Conservation (phyloP, 345 rosid species). For the Acer yangbiense region DNA sequence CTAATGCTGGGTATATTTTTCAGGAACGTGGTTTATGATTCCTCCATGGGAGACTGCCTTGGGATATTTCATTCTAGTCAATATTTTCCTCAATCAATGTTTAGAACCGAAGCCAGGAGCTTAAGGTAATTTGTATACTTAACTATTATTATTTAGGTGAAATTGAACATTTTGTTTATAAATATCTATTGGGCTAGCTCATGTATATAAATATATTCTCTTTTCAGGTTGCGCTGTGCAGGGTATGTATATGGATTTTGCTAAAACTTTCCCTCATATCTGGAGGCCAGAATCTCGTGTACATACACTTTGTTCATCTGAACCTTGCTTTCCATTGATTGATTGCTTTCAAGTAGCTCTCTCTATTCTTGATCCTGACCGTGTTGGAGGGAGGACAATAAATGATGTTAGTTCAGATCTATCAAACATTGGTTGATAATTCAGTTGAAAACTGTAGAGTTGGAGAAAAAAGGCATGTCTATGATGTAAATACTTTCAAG, state of each 20-base stretch:
- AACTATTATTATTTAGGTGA: conserved; percentile 18
- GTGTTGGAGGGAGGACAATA: conserved; percentile 43
- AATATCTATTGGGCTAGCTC: not conserved
- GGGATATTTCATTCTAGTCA: conserved; percentile 52
- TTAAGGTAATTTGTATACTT: conserved; percentile 53
- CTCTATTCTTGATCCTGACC: conserved; percentile 56
- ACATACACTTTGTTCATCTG: conserved; percentile 54
- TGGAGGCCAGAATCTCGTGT: conserved; percentile 80
- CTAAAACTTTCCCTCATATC: conserved; percentile 71
- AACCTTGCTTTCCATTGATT: conserved; percentile 67
- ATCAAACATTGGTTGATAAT: conserved; percentile 30
- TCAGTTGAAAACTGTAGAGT: conserved; percentile 39
- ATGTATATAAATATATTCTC: not conserved
- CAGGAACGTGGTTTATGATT: conserved; percentile 75
- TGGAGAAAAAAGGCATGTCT: conserved; percentile 64
- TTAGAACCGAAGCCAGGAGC: conserved; percentile 81
- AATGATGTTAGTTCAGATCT: conserved; percentile 28
- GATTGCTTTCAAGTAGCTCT: conserved; percentile 73
- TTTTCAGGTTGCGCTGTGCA: conserved; percentile 76
- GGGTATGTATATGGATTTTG: conserved; percentile 69
- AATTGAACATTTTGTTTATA: conserved; percentile 8
- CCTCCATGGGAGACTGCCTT: conserved; percentile 78
- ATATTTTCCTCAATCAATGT: conserved; percentile 54
- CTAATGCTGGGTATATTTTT: conserved; percentile 25
- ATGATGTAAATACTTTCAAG: conserved; percentile 38